A percentile compares a stretch with the other conserved stretches of the same genome.
Evolutionary conservation across 345 rosid genomes (phyloP).

Genomic region (Noccaea caerulescens): DNA sequence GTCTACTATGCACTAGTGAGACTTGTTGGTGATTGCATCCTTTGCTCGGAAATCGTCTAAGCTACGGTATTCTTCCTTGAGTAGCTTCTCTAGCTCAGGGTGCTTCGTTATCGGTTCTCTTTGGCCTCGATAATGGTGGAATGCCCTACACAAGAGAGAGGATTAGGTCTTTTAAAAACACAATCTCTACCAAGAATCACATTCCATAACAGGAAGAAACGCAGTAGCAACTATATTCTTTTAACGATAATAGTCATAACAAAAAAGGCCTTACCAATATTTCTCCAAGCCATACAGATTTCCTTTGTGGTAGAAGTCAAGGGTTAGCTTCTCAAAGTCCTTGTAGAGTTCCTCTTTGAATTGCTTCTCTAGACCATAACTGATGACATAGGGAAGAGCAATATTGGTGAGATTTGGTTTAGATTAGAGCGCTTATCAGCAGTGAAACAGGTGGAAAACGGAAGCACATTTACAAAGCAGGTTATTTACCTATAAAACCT

Average conservation of each 20-base stretch:
- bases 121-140: conserved; percentile 80
- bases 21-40: conserved; percentile 44
- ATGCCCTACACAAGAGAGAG: conserved; percentile 67
- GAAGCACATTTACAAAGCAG: conserved; percentile 3
- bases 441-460: background rate
- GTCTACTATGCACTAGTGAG: conserved; percentile 27
- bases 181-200: conserved; percentile 16
- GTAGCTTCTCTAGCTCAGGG: conserved; percentile 79
- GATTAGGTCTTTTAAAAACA: background rate
- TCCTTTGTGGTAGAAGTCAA: conserved; percentile 79
- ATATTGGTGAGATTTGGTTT: conserved; percentile 9
- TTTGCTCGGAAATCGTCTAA: conserved; percentile 75
- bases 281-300: conserved; percentile 94
- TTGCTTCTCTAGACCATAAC: conserved; percentile 93
- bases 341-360: conserved; percentile 73
- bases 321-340: conserved; percentile 85
- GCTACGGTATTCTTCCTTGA: conserved; percentile 65
- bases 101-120: conserved; percentile 64
- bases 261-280: conserved; percentile 66
- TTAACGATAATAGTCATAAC: background rate
- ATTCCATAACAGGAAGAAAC: background rate
- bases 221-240: background rate
- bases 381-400: conserved; percentile 42
- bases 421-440: conserved; percentile 1
- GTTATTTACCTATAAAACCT: conserved; percentile 85